Base-by-base conservation (phyloP, 306 rosid species). In the Inga oerstediana region DNA sequence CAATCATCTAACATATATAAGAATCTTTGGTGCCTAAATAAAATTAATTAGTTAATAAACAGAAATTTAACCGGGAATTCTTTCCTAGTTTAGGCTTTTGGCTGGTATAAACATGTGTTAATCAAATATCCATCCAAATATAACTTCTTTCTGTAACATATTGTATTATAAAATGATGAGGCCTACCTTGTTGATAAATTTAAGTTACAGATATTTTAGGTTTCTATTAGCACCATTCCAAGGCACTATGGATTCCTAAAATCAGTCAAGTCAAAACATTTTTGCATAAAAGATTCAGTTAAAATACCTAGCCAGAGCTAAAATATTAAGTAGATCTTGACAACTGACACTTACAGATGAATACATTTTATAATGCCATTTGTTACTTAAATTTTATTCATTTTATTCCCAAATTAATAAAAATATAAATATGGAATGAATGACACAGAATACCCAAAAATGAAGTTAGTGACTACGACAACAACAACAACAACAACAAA, bases 81-180 rank as follows among this genome's bases (percentile, higher is more conserved):
- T 71, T 51, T 45, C 41, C 52, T 64, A 19, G 17, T 54, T 62
- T 70, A 19, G 22, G 61, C 44, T 16, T 43, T 51, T 12, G 22
- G 62, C 52, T 0, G 8, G 22, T 52, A 39, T 48, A 75, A 71
- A 76, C 62, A 65, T 52, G 56, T 54, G 0, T 51, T 44, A 71
- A 64, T 56, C 43, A 74, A 54, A 77, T 39, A 65, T 69, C 44
- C 77, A 76, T 54, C 35, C 59, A 62, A 80, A 74, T 72, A 70
- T 52, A 65, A 17, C 73, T 75, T 69, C 51, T 27, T 77, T 69
- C 37, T 12, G 79, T 45, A 69, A 61, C 76, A 58, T 79, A 79
- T 24, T 66, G 58, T 11, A 37, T 35, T 39, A 44, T n/a, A 61
- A 20, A 69, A 67, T 54, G 19, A 56, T 19, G 64, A 20, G 10